These are phyloP conservation scores for Pleurotus sapidus DNA, from an alignment of 768 basidiomycete genomes.

Conservation along the genomic window DNA sequence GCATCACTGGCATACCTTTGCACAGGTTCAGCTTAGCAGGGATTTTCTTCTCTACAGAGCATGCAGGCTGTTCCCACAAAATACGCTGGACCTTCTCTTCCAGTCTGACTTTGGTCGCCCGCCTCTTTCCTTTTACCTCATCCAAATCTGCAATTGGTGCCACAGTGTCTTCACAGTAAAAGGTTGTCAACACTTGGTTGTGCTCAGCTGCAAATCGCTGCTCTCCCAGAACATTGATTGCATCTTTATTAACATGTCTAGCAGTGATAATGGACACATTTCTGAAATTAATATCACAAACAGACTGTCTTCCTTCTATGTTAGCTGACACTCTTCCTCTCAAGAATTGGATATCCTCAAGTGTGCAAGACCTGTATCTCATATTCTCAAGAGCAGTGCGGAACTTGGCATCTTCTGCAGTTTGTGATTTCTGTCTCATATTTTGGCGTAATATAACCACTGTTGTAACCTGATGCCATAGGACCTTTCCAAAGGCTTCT, in stretches of 20 bases:
- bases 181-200: constrained; percentile 18
- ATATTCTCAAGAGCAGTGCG: constrained; percentile 26
- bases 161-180: constrained; percentile 24
- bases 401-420: constrained; percentile 21
- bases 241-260: constrained; percentile 25
- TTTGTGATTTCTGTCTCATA: constrained; percentile 27
- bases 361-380: constrained; percentile 19
- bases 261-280: constrained; percentile 30
- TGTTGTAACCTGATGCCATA: constrained; percentile 30
- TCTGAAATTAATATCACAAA: constrained; percentile 16
- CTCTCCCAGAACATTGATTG: constrained; percentile 23
- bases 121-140: background rate
- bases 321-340: constrained; percentile 8
- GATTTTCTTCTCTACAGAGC: constrained; percentile 12
- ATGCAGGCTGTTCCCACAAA: background rate
- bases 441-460: constrained; percentile 26
- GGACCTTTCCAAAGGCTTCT: constrained; percentile 19
- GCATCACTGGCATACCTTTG: constrained; percentile 30
- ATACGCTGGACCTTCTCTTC: background rate
- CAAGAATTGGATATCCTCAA: constrained; percentile 22
- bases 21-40: constrained; percentile 26
- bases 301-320: background rate
- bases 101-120: background rate
- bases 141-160: background rate
- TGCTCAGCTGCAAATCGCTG: constrained; percentile 28